Conservation (phyloP, 164 flowering plant genomes). For the Magnolia sinica region DNA sequence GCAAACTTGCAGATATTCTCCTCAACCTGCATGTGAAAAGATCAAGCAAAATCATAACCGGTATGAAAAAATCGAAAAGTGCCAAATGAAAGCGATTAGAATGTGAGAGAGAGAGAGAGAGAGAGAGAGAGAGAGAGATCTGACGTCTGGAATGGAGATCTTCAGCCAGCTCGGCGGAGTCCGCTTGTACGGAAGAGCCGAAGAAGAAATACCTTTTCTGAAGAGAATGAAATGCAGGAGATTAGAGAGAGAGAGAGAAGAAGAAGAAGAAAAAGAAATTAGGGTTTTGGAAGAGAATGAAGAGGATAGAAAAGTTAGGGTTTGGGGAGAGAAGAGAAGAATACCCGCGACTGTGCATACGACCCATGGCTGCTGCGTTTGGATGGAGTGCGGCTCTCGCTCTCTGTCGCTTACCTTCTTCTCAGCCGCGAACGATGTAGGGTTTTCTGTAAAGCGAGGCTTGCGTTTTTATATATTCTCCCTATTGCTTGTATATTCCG, state of each 20-base stretch:
- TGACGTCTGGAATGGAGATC: constrained; percentile 39
- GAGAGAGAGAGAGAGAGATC: constrained; percentile 7
- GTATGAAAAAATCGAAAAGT: neutral
- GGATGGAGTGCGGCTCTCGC: neutral
- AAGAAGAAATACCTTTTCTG: constrained; percentile 87
- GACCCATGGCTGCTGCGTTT: constrained; percentile 38
- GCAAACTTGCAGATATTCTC: constrained; percentile 91
- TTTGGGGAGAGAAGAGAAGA: neutral
- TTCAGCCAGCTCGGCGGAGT: constrained; percentile 66
- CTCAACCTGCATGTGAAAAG: constrained; percentile 49
- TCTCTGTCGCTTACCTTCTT: neutral
- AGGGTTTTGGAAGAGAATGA: neutral
- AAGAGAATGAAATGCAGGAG: constrained; percentile 1
- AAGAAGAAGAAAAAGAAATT: neutral
- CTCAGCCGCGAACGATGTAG: neutral
- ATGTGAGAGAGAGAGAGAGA: neutral
- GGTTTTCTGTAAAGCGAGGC: neutral
- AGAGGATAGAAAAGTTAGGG: neutral
- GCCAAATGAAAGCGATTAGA: neutral
- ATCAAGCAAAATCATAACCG: neutral
- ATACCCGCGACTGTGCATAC: constrained; percentile 56
- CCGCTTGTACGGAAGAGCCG: constrained; percentile 83
- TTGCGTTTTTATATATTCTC: neutral
- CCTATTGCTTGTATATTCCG: neutral
- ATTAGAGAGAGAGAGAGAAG: neutral